A percentile compares a stretch with the other conserved stretches of the same genome.
Evolutionary conservation across 129 eudicot genomes (phyloP).

Genomic region (Rutidosis leptorrhynchoides): DNA sequence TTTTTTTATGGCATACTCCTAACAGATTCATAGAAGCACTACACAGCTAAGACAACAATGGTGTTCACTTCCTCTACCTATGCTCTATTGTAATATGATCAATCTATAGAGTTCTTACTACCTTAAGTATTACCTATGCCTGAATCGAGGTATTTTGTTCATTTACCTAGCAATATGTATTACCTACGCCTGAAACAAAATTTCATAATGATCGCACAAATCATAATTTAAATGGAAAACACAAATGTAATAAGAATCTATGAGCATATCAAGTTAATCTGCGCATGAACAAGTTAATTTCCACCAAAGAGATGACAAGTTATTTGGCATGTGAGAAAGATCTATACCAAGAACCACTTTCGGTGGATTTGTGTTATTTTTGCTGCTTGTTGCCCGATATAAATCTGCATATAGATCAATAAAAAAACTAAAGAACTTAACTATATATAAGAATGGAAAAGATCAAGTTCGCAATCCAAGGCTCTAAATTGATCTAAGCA

Average conservation of each 20-base stretch:
- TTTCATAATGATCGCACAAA: not conserved
- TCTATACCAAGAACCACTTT: not conserved
- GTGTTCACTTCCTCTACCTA: not conserved
- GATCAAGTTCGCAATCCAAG: conserved; percentile 27
- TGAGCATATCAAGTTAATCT: not conserved
- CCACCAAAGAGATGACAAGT: not conserved
- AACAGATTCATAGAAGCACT: not conserved
- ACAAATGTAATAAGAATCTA: not conserved
- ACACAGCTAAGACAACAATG: not conserved
- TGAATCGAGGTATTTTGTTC: not conserved
- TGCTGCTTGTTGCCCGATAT: conserved; percentile 1
- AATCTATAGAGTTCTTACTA: not conserved
- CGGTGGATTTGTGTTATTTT: not conserved
- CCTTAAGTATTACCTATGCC: no score
- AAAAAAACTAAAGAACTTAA: not conserved
- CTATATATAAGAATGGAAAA: not conserved
- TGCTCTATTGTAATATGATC: not conserved
- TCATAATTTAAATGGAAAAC: not conserved
- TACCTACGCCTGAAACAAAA: not conserved
- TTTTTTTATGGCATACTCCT: not conserved
- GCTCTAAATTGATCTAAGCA: not conserved
- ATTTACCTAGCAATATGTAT: not conserved
- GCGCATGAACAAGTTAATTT: not conserved
- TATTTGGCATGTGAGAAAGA: not conserved
- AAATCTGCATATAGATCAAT: not conserved